phyloP scores from a whole-genome alignment of 148 eudicot genomes.

The Pouteria glomerata region DNA sequence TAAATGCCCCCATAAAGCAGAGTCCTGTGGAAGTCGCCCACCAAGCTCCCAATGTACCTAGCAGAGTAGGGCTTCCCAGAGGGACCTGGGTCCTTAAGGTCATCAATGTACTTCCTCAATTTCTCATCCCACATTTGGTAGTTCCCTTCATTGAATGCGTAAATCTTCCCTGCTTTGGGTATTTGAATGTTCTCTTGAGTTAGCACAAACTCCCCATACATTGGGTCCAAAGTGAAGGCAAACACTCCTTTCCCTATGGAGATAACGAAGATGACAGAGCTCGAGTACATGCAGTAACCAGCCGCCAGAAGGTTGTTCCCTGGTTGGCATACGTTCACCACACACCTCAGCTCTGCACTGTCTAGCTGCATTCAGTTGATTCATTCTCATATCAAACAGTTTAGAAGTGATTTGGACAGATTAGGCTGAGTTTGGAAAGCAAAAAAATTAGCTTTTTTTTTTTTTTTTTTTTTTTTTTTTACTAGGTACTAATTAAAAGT shows the following conservation, averaged over 20 bases:
- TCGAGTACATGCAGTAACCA: conserved; percentile 98
- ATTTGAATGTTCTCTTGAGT: conserved; percentile 78
- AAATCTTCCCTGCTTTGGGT: conserved; percentile 83
- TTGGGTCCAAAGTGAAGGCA: conserved; percentile 87
- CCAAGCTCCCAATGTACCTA: conserved; percentile 86
- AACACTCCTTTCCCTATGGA: conserved; percentile 79
- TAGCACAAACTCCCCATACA: conserved; percentile 92
- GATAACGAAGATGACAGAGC: conserved; percentile 87
- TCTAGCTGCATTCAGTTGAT: conserved; percentile 49
- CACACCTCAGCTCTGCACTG: conserved; percentile 49
- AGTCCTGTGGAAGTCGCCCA: conserved; percentile 93
- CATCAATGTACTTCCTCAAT: conserved; percentile 82
- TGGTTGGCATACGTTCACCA: conserved; percentile 92
- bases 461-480: too few relatives aligned
- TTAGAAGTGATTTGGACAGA: too few relatives aligned
- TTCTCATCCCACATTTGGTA: conserved; percentile 96
- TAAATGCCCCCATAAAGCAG: conserved; percentile 87
- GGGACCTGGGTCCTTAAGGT: conserved; percentile 87
- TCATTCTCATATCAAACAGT: background rate
- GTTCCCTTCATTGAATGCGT: conserved; percentile 92
- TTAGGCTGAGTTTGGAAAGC: too few relatives aligned
- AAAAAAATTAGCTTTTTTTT: too few relatives aligned
- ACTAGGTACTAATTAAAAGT: too few relatives aligned
- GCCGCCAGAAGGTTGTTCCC: conserved; percentile 92
- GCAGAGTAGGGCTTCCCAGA: conserved; percentile 86